Percentiles rank a stretch among this genome's conserved stretches.
Conservation (phyloP, 2,329 filamentous ascomycete genomes). For the Diaporthe capsici region DNA sequence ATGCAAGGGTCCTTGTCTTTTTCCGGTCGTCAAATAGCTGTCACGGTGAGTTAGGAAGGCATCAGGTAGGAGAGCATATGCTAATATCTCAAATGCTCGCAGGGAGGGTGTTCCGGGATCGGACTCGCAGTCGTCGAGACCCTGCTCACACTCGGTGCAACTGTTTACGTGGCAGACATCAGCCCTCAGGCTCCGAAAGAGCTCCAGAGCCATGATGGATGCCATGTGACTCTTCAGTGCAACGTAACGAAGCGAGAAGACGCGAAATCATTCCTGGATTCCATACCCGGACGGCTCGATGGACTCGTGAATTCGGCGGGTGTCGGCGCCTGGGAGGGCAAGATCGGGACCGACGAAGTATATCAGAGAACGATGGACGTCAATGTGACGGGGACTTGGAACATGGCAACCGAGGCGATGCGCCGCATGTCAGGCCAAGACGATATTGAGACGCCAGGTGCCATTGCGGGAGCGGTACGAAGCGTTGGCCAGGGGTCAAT, state of each 20-base stretch:
- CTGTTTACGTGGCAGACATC: background rate
- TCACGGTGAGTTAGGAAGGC: background rate
- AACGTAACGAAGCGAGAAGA: background rate
- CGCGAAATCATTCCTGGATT: background rate
- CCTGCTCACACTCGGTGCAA: background rate
- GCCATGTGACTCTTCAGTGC: background rate
- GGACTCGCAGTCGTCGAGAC: conserved; percentile 3
- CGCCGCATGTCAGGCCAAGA: conserved; percentile 5
- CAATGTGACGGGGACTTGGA: conserved; percentile 9
- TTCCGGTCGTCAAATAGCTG: background rate
- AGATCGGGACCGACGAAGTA: background rate
- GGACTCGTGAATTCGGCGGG: background rate
- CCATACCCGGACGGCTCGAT: background rate
- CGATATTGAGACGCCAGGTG: conserved; percentile 2
- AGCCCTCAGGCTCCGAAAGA: background rate
- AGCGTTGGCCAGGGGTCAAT: background rate
- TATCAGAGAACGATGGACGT: conserved; percentile 4
- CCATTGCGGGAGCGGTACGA: background rate
- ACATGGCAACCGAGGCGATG: background rate
- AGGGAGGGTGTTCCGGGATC: conserved; percentile 14
- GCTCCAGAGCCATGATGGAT: background rate
- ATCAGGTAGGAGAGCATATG: too few species aligned
- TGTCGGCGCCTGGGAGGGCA: conserved; percentile 3
- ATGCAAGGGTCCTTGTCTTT: background rate
- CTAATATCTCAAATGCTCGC: background rate